These are phyloP conservation scores for Cutaneotrichosporon sp. DNA, from an alignment of 1,284 basidiomycete species.

Conservation along the genomic window DNA sequence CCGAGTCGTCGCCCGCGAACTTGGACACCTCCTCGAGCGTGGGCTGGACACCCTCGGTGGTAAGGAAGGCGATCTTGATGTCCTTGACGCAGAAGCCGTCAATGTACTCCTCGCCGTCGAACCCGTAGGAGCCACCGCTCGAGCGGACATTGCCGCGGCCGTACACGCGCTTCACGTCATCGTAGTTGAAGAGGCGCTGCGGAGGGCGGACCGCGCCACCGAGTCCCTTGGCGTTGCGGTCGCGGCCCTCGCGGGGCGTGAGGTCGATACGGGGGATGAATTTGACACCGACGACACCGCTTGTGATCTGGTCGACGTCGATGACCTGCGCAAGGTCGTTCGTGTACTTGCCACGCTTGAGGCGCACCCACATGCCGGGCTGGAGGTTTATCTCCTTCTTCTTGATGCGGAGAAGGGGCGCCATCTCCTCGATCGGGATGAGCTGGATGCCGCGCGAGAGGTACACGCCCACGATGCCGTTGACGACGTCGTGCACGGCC, in stretches of 20 bases:
- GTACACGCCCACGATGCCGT: slow-evolving; percentile 91
- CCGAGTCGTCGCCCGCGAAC: slow-evolving; percentile 64
- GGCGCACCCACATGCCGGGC: slow-evolving; percentile 91
- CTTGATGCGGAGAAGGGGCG: slow-evolving; percentile 91
- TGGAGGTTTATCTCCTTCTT: slow-evolving; percentile 86
- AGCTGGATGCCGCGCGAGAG: slow-evolving; percentile 72
- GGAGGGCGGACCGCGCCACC: slow-evolving; percentile 65
- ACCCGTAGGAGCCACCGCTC: slow-evolving; percentile 69
- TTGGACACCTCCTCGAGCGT: slow-evolving; percentile 94
- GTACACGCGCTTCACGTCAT: slow-evolving; percentile 87
- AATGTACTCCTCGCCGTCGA: slow-evolving; percentile 89
- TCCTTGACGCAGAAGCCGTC: slow-evolving; percentile 98
- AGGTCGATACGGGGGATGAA: slow-evolving; percentile 97
- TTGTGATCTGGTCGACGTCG: slow-evolving; percentile 89
- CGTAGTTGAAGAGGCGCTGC: slow-evolving; percentile 89
- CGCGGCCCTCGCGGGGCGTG: slow-evolving; percentile 81
- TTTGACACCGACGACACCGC: slow-evolving; percentile 71
- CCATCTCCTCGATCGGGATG: slow-evolving; percentile 98
- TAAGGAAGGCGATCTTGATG: slow-evolving; percentile 76
- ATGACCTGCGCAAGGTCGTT: slow-evolving; percentile 95
- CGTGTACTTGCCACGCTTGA: slow-evolving; percentile 89
- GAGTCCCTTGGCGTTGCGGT: slow-evolving; percentile 55
- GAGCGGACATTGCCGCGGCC: slow-evolving; percentile 73
- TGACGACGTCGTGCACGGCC: slow-evolving; percentile 80
- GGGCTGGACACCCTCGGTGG: slow-evolving; percentile 88